A percentile compares a stretch with the other conserved stretches of the same genome.
These are phyloP conservation scores for Blastosporella zonata DNA, from an alignment of 1,284 basidiomycete species.

Conservation along the genomic window DNA sequence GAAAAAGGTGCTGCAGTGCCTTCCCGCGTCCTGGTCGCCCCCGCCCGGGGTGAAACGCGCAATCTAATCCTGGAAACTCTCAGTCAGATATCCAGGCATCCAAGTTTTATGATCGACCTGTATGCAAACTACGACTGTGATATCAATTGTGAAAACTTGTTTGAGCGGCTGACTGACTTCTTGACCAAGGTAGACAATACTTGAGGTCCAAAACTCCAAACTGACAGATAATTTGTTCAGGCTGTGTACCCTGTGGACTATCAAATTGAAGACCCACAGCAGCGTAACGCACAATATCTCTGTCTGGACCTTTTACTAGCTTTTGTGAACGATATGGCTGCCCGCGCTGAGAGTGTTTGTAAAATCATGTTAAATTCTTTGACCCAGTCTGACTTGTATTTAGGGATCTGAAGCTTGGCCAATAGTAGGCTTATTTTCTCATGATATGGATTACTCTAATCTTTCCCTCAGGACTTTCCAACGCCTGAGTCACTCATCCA, in stretches of 20 bases:
- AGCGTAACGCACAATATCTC: constrained; percentile 79
- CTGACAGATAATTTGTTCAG: constrained; percentile 32
- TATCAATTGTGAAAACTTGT: constrained; percentile 94
- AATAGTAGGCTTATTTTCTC: constrained; percentile 36
- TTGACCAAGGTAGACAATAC: constrained; percentile 65
- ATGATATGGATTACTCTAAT: background rate
- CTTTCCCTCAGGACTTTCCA: constrained; percentile 44
- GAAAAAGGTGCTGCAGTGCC: constrained; percentile 54
- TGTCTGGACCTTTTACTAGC: constrained; percentile 88
- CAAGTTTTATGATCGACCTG: constrained; percentile 92
- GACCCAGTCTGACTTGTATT: constrained; percentile 12
- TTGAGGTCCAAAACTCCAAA: background rate
- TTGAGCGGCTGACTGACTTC: constrained; percentile 89
- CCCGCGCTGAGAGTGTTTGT: constrained; percentile 69
- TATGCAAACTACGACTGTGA: constrained; percentile 98
- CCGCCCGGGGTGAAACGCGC: constrained; percentile 85
- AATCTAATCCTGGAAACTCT: constrained; percentile 91
- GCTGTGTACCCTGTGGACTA: constrained; percentile 73
- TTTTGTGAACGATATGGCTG: constrained; percentile 88
- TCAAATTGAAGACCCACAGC: constrained; percentile 62
- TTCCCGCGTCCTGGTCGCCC: constrained; percentile 58
- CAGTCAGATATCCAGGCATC: constrained; percentile 74
- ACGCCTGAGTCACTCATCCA: constrained; percentile 59
- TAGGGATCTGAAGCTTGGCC: constrained; percentile 58
- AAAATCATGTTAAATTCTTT: constrained; percentile 3